Evolutionary conservation across 352 stramenopile species (phyloP).

Genomic region (Pythium dissotocum): DNA sequence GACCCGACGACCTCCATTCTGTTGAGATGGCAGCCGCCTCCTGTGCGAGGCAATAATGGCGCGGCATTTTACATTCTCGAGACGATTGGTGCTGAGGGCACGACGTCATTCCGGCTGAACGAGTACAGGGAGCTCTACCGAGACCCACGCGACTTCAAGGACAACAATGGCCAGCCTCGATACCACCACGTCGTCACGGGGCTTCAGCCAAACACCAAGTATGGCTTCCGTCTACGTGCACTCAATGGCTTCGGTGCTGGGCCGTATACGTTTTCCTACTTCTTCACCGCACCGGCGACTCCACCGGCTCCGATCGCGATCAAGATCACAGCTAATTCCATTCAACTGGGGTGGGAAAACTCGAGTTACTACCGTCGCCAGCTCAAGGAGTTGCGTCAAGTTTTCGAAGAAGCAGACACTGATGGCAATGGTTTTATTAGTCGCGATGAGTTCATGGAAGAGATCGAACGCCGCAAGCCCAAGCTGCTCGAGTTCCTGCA

Average conservation of each 20-base stretch:
- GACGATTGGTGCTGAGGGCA: constrained; percentile 74
- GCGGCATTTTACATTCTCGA: constrained; percentile 85
- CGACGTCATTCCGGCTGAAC: constrained; percentile 61
- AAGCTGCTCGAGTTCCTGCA: constrained; percentile 77
- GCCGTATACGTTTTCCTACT: constrained; percentile 82
- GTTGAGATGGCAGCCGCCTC: constrained; percentile 68
- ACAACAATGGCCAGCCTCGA: constrained; percentile 76
- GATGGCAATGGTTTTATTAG: constrained; percentile 77
- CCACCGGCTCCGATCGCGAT: constrained; percentile 71
- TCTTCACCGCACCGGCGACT: constrained; percentile 76
- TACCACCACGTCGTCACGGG: constrained; percentile 72
- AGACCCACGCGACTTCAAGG: constrained; percentile 84
- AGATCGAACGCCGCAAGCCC: constrained; percentile 77
- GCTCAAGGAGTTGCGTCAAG: constrained; percentile 68
- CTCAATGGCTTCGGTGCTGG: constrained; percentile 91
- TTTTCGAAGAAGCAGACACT: constrained; percentile 82
- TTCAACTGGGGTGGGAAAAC: constrained; percentile 78
- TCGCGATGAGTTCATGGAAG: constrained; percentile 85
- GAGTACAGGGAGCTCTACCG: constrained; percentile 84
- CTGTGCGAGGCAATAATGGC: constrained; percentile 60
- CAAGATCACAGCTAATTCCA: constrained; percentile 62
- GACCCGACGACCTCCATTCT: constrained; percentile 74
- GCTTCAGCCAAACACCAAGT: constrained; percentile 85
- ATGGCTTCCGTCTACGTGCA: constrained; percentile 86
- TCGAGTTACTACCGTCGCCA: constrained; percentile 66